Base-by-base conservation (phyloP, 768 basidiomycete genomes). In the Naganishia randhawae region DNA sequence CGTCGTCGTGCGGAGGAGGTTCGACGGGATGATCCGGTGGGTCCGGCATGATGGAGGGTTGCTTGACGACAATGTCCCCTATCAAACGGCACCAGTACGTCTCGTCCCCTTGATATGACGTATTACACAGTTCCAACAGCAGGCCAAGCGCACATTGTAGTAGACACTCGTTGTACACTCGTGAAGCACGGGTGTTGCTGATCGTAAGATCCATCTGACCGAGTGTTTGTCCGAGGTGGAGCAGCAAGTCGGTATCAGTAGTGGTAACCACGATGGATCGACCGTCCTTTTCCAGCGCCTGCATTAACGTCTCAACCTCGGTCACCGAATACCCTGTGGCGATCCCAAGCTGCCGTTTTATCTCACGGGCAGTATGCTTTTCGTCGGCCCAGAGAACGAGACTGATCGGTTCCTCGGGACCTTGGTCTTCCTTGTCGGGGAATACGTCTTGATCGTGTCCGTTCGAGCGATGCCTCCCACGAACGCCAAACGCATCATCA, bases 321-420 rank as follows among this genome's bases (percentile, higher is more conserved):
- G 72, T 63, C 68, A 73, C 71, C 7, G 65, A 52, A 17, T 71
- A 70, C 0, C 76, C 79, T 9, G 73, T 64, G 1, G 77, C 79
- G 57, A 77, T 71, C 4, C 76, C 63, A 0, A 79, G 69, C 65
- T 81, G 80, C 11, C 74, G 51, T n/a, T 76, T 88, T 64, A 96
- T 87, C 75, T 98, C 92, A 61, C 89, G 87, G 73, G 88, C 89
- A 0, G 91, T 92, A 79, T 97, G 96, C 73, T 94, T 95, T 79
- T 99, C 96, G 79, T 96, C 94, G 81, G 94, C 93, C 93, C 93
- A 97, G 5, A 98, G 80, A 31, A 95, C 83, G 67, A 97, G 63
- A 45, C 64, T 65, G 63, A 57, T 54, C 53, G 42, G 63, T 51
- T 62, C 69, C 54, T 63, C 42, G 19, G 11, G 22, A 32, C 16